Conservation (phyloP, 2,329 filamentous ascomycete genomes). For the Penicillium occitanis region DNA sequence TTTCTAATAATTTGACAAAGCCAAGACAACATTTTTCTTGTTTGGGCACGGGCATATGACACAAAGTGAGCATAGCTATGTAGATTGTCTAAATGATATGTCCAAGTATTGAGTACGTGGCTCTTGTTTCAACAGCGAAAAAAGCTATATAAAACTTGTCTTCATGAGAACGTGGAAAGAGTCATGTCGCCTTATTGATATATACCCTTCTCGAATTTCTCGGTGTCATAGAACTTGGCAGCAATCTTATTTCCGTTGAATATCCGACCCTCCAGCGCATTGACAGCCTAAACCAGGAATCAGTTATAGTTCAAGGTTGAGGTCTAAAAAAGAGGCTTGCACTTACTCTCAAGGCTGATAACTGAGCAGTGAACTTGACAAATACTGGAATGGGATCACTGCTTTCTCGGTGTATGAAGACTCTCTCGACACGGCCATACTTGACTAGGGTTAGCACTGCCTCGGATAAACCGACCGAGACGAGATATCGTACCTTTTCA, state of each 20-base stretch:
- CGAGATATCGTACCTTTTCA: slow-evolving; percentile 58
- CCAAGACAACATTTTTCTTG: not conserved
- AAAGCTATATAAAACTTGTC: not conserved
- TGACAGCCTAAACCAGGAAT: slow-evolving; percentile 67
- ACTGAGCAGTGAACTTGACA: slow-evolving; percentile 83
- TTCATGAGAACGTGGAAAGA: not conserved
- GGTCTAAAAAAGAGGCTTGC: slow-evolving; percentile 3
- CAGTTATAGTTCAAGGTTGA: slow-evolving; percentile 22
- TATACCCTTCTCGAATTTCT: slow-evolving; percentile 74
- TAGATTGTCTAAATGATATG: too few relatives aligned
- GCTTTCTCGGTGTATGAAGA: slow-evolving; percentile 68
- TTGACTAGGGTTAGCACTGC: slow-evolving; percentile 34
- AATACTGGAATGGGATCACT: slow-evolving; percentile 67
- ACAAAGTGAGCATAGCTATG: not conserved
- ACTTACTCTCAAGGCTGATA: slow-evolving; percentile 80
- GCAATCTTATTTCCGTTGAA: slow-evolving; percentile 84
- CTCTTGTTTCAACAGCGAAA: not conserved
- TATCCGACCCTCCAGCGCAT: slow-evolving; percentile 79
- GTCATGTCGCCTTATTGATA: slow-evolving; percentile 40
- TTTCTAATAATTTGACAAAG: not conserved
- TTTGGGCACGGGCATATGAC: not conserved
- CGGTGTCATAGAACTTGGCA: slow-evolving; percentile 78
- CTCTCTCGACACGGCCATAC: slow-evolving; percentile 79
- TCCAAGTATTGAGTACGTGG: not conserved
- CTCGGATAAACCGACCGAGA: not conserved